Evolutionary conservation across 306 rosid species (phyloP), one percentile per base, ranked within the genome.

Genomic region (Comarum palustre): DNA sequence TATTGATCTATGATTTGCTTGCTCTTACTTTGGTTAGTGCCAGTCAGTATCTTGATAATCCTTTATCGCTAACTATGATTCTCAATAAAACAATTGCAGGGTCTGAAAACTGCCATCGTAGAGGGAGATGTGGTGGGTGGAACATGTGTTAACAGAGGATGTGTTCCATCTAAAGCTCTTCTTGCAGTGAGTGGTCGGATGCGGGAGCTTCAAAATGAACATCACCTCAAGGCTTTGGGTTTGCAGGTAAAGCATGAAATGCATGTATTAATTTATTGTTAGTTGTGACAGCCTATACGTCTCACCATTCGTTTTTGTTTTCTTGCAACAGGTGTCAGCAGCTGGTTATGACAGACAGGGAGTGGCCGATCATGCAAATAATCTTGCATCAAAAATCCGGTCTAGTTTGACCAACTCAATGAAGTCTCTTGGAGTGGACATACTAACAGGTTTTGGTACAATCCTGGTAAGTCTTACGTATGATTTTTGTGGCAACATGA

Each of bases 101-200:
- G 98, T 73, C 77, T 91, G 82, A 94, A 94, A 91, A 94, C 97
- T 60, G 98, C 90, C 32, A 79, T 94, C 16, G 88, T 94, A 6
- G 98, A 94, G 80, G 98, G 98, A 80, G 97, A 91, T 51, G 95
- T 91, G 81, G 92, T 94, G 76, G 99, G 96, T 42, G 96, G 98
- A 74, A 94, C 98, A 17, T 94, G 98, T 81, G 96, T 94, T 52
- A 94, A 94, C 86, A 86, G 97, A 83, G 99, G 99, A 4, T 94
- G 99, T 54, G 97, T 91, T 85, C 99, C 99, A 55, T 94, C 99
- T 2, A 94, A 89, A 79, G 99, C 99, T 80, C 99, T 94, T 87
- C 82, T 95, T 78, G 99, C 99, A 61, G 96, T 86, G 6, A 91
- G 97, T 73, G 99, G 97, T 77, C 92, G 99, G 73, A 95, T 91